Evolutionary conservation across 768 basidiomycete species (phyloP), one percentile per base, ranked within the genome.

Genomic region (Auricularia heimuer): DNA sequence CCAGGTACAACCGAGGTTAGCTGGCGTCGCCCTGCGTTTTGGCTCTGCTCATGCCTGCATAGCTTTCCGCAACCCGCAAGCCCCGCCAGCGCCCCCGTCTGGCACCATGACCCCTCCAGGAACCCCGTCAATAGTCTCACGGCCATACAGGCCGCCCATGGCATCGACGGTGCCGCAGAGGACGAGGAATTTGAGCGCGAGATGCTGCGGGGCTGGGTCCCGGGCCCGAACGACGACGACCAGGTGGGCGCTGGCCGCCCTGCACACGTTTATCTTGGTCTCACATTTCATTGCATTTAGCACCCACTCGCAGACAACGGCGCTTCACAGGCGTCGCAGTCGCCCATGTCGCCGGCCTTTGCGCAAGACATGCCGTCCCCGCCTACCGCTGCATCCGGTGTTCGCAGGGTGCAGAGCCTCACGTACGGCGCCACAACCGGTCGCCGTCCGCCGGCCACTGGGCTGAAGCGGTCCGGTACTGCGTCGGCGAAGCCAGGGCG

Each of bases 161-260:
- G 90, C 51, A 88, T 90, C 70, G 91, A 94, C 69, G 90, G 87
- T 69, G 91, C 92, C 34, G 69, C 45, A 39, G 70, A 70, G 66
- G 91, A 94, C 73, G 91, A 92, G 68, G 88, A 90, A 64, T 94
- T 92, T 92, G 89, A 90, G 73, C 77, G 81, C 54, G 84, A 85
- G 47, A 81, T 87, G 74, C 24, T 60, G 4, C 75, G 80, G 21
- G 82, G 80, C 75, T 76, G 83, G 73, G 76, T 78, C 12, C 34
- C 42, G 54, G 54, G 60, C 29, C 54, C 64, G 10, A 36, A 39
- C 36, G 54, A 61, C 56, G 78, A 84, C 65, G 87, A 86, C 63
- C 89, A 89, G 37, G 88, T 90, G 76, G 90, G 89, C 67, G 68
- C 77, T 71, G 29, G 29, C 65, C 37, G 51, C 61, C 16, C 66